phyloP scores from a whole-genome alignment of 257 asterid genomes.

The Lantana camara region DNA sequence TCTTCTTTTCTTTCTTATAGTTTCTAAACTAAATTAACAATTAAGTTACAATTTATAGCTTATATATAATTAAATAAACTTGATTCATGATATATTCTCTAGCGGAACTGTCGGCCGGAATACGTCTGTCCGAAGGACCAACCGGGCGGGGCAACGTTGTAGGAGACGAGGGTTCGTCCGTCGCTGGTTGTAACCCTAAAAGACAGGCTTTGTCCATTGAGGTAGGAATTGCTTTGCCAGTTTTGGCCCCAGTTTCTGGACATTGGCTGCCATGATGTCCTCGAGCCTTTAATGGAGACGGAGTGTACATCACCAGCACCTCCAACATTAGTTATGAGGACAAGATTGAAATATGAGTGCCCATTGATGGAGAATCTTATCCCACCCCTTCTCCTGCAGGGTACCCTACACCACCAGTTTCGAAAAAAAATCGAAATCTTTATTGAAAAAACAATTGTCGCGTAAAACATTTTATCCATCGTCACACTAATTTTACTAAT shows the following conservation, averaged over 20 bases:
- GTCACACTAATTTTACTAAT: too few species aligned
- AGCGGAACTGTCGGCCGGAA: slow-evolving; percentile 72
- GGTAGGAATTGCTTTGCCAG: slow-evolving; percentile 88
- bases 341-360: slow-evolving; percentile 85
- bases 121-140: slow-evolving; percentile 93
- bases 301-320: slow-evolving; percentile 88
- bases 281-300: slow-evolving; percentile 80
- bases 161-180: slow-evolving; percentile 75
- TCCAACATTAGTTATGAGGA: slow-evolving; percentile 81
- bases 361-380: slow-evolving; percentile 85
- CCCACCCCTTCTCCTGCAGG: slow-evolving; percentile 92
- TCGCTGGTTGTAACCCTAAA: slow-evolving; percentile 77
- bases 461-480: too few species aligned
- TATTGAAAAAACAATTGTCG: too few species aligned
- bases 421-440: neutral
- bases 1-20: neutral
- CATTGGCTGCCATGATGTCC: slow-evolving; percentile 85
- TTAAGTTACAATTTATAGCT: neutral
- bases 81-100: neutral
- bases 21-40: slow-evolving; percentile 10
- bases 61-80: neutral
- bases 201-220: slow-evolving; percentile 85
- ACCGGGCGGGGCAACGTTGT: slow-evolving; percentile 64
- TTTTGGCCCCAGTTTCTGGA: slow-evolving; percentile 98
- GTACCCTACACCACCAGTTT: slow-evolving; percentile 46